These are phyloP conservation scores for Lecanosticta acicola DNA, from an alignment of 2,329 filamentous ascomycete genomes.

Conservation along the genomic window DNA sequence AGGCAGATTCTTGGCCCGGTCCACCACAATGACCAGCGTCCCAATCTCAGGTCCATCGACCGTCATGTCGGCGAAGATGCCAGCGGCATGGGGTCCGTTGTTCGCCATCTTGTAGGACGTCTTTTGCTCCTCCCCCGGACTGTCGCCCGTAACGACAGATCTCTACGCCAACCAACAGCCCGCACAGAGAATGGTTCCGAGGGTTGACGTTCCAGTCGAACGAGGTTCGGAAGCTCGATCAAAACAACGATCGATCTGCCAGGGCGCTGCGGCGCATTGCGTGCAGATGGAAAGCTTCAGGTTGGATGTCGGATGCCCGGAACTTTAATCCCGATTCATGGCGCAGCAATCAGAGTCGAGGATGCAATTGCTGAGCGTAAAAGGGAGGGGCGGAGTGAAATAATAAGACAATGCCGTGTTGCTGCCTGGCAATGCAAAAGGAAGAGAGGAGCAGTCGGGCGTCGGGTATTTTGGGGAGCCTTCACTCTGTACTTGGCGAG, in stretches of 20 bases:
- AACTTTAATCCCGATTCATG: constrained; percentile 3
- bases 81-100: constrained; percentile 71
- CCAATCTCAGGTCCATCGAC: constrained; percentile 91
- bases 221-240: not conserved
- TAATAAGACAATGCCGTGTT: not conserved
- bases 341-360: not conserved
- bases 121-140: not conserved
- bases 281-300: no score
- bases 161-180: not conserved
- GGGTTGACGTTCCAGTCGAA: not conserved
- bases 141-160: constrained; percentile 2
- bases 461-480: not conserved
- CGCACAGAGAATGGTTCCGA: not conserved
- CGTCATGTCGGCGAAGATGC: constrained; percentile 90
- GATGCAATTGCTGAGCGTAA: not conserved
- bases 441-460: no score
- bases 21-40: constrained; percentile 84
- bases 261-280: constrained; percentile 1
- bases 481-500: not conserved
- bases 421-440: not conserved
- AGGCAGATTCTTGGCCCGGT: constrained; percentile 92
- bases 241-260: not conserved
- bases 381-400: not conserved
- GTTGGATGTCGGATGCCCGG: not conserved
- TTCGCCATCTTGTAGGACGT: constrained; percentile 18